phyloP scores from a whole-genome alignment of 495 filamentous ascomycete species.

The Margaritispora aquatica region DNA sequence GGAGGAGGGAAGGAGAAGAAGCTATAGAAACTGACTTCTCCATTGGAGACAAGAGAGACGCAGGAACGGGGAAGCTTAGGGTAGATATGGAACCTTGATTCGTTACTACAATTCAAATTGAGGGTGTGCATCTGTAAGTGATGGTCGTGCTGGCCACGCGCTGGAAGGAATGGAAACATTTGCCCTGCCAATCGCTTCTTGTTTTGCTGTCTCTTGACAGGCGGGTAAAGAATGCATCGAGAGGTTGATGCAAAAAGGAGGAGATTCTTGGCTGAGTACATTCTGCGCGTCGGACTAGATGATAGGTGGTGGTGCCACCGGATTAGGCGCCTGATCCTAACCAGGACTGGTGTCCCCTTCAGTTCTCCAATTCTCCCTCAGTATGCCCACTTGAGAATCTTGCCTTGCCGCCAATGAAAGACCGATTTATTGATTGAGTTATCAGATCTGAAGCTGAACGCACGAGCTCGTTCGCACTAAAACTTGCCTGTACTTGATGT shows the following conservation, averaged over 20 bases:
- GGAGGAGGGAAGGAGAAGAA: constrained; percentile 10
- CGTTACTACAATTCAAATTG: neutral
- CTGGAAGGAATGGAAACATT: neutral
- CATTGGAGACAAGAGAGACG: constrained; percentile 7
- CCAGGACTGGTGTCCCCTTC: too few relatives aligned
- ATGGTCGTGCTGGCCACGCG: neutral
- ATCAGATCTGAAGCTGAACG: neutral
- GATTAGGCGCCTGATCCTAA: neutral
- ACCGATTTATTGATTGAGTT: neutral
- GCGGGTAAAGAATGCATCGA: constrained; percentile 11
- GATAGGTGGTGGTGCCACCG: constrained; percentile 3
- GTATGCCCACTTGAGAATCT: constrained; percentile 1
- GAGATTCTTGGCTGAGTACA: neutral
- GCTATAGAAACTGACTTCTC: constrained; percentile 2
- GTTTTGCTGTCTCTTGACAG: constrained; percentile 10
- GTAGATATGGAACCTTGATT: constrained; percentile 2
- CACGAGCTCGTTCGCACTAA: neutral
- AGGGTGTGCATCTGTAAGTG: constrained; percentile 3
- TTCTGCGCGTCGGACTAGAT: neutral
- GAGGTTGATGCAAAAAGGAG: constrained; percentile 2
- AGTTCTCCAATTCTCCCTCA: too few relatives aligned
- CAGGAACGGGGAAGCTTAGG: neutral
- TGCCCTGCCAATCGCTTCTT: constrained; percentile 3
- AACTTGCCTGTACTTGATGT: neutral
- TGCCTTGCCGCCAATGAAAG: constrained; percentile 4